Evolutionary conservation across 352 stramenopile genomes (phyloP), one percentile per base, ranked within the genome.

Genomic region (Pythium folliculosum): DNA sequence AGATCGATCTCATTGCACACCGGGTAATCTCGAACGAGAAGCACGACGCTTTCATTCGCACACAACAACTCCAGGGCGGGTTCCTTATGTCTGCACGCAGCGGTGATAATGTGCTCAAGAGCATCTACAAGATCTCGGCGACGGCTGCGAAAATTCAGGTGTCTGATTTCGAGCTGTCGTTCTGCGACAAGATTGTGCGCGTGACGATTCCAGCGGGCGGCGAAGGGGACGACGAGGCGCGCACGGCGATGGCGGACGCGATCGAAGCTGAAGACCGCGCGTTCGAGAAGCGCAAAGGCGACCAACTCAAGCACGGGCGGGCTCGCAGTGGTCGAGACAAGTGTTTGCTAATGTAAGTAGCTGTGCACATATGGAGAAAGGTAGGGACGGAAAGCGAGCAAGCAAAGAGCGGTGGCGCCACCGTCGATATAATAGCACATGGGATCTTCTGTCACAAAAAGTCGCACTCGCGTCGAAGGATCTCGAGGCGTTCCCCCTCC

Each of bases 41-140:
- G 52, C 87, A 97, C 76, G 79, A 92, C 22, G 80, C 63, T 16
- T 95, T 96, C 52, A 88, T 96, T 55, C 72, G 69, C 9, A 64
- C 72, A 19, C 81, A 96, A 30, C 43, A 73, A 13, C 67, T 97
- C 12, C 62, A 78, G 19, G 84, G 84, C 13, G 84, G 84, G 13
- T 97, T 96, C 62, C 73, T 95, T 27, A 78, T 94, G 51, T 95
- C 89, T 17, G 89, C 89, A 9, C 81, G 91, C 57, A 95, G 76
- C 64, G 88, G 86, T 1, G 86, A 97, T 72, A 92, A 92, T 37
- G 86, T 97, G 2, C 70, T 94, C 38, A 90, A 88, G 53, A 77
- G 76, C 3, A 84, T 96, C 17, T 94, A 95, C 72, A 78, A 82
- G 53, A 83, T 94, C 40, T 90, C 86, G 2, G 84, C 78, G 12